A percentile compares a stretch with the other conserved stretches of the same genome.
Conservation (phyloP, 495 filamentous ascomycete species). For the Penicillium crystallinum region DNA sequence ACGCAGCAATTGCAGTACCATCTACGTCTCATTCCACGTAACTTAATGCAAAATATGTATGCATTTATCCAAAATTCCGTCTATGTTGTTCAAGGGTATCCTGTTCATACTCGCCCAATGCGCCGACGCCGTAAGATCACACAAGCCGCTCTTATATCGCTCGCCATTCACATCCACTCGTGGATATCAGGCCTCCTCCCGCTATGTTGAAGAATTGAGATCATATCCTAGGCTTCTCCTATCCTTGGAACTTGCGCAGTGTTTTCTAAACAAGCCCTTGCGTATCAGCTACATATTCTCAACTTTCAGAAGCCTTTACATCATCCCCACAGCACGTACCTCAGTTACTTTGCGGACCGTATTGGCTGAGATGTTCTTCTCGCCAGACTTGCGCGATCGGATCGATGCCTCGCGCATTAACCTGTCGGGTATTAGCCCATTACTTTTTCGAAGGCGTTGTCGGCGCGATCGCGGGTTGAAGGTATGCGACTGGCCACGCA, state of each 20-base stretch:
- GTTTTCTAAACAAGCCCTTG: slow-evolving; percentile 46
- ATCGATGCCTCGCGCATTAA: slow-evolving; percentile 81
- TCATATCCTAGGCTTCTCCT: slow-evolving; percentile 1
- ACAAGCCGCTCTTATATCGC: not conserved
- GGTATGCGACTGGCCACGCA: not conserved
- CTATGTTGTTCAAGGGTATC: not conserved
- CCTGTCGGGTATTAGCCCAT: slow-evolving; percentile 37
- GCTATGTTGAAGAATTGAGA: not conserved
- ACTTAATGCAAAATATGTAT: too few species aligned
- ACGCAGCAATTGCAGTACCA: not conserved
- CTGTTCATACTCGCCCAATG: not conserved
- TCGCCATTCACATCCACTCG: not conserved
- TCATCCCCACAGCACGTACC: slow-evolving; percentile 39
- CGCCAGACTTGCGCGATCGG: slow-evolving; percentile 65
- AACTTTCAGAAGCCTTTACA: not conserved
- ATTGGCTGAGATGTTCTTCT: slow-evolving; percentile 66
- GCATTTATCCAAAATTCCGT: too few species aligned
- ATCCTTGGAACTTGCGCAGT: slow-evolving; percentile 75
- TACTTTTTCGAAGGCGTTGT: not conserved
- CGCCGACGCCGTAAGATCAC: not conserved
- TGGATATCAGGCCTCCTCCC: not conserved
- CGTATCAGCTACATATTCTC: slow-evolving; percentile 10
- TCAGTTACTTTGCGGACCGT: slow-evolving; percentile 72
- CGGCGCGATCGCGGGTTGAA: not conserved
- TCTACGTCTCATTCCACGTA: too few species aligned